These are phyloP conservation scores for Nadsonia starkeyi-henricii DNA, from an alignment of 1,139 yeast genomes.

Conservation along the genomic window DNA sequence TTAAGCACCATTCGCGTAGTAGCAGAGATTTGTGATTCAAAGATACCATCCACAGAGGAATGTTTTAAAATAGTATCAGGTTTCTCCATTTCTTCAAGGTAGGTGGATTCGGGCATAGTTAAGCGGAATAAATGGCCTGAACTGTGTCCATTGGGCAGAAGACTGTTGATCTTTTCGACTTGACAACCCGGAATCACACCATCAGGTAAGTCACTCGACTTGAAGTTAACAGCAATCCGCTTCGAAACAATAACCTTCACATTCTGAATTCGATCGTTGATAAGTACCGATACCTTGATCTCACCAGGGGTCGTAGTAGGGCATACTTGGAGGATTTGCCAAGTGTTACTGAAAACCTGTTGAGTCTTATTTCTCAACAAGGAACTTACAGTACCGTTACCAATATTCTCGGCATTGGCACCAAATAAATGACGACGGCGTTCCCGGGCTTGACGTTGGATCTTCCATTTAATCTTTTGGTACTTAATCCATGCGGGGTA, in stretches of 20 bases:
- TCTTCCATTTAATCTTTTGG: constrained; percentile 77
- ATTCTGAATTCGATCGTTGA: constrained; percentile 60
- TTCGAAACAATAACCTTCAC: constrained; percentile 65
- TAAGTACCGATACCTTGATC: constrained; percentile 55
- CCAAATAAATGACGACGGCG: constrained; percentile 77
- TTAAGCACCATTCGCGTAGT: constrained; percentile 66
- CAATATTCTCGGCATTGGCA: constrained; percentile 28
- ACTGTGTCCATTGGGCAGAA: constrained; percentile 59
- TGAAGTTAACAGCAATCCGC: constrained; percentile 39
- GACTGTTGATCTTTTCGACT: constrained; percentile 43
- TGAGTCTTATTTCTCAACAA: constrained; percentile 4
- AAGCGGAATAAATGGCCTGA: constrained; percentile 45
- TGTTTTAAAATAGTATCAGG: constrained; percentile 55
- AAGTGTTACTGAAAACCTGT: constrained; percentile 52
- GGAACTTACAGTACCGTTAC: constrained; percentile 18
- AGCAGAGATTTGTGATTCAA: constrained; percentile 58
- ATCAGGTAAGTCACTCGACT: constrained; percentile 26
- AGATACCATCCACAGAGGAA: constrained; percentile 52
- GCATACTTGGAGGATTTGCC: constrained; percentile 75
- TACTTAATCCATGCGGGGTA: constrained; percentile 64
- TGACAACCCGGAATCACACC: constrained; percentile 38
- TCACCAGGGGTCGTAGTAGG: constrained; percentile 49
- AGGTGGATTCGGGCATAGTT: constrained; percentile 53
- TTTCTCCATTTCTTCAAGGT: constrained; percentile 39
- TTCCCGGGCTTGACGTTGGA: constrained; percentile 54